Base-by-base conservation (phyloP, 441 rosid species). In the Macaranga tanarius region DNA sequence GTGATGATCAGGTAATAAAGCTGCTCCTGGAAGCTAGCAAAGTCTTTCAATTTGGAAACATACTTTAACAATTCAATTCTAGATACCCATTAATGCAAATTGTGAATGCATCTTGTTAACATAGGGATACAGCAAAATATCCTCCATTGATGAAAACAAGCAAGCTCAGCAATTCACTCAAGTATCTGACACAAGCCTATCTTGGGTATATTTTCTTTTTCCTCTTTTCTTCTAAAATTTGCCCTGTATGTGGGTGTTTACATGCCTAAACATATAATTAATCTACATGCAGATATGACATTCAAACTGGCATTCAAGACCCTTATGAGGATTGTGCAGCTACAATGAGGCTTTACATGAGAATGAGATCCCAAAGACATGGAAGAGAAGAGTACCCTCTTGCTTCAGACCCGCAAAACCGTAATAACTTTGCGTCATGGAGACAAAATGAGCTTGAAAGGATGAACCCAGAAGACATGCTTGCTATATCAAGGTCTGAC, bases 71-170 rank as follows among this genome's bases (percentile, higher is more conserved):
- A 26, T 17, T 62, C 19, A 13, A 17, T 62, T 58, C n/a, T 8
- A 38, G 28, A n/a, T 19, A 62, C 65, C 48, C 48, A 40, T 40
- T 19, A 61, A 61, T 19, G 13, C 38, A 26, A 11, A 31, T 31
- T 31, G 38, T 31, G 38, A 31, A 62, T 63, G 68, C 12, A 26
- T 45, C 57, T 25, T 17, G 22, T 17, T 19, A 34, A 44, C 73
- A 67, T 80, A 92, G 98, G 85, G 97, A 93, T 71, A 84, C 89
- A 17, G 90, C 97, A 23, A 83, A 86, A 73, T 90, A 92, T 55
- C 98, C 98, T 44, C 97, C 98, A 11, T 70, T 93, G 77, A 84
- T 93, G 98, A 93, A 92, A 81, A 90, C 98, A 72, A 90, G 95
- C 95, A 93, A 90, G 87, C 98, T 93, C 65, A 92, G 95, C 84